Conservation (phyloP, 352 stramenopile genomes). For the Aphanomyces euteiches region DNA sequence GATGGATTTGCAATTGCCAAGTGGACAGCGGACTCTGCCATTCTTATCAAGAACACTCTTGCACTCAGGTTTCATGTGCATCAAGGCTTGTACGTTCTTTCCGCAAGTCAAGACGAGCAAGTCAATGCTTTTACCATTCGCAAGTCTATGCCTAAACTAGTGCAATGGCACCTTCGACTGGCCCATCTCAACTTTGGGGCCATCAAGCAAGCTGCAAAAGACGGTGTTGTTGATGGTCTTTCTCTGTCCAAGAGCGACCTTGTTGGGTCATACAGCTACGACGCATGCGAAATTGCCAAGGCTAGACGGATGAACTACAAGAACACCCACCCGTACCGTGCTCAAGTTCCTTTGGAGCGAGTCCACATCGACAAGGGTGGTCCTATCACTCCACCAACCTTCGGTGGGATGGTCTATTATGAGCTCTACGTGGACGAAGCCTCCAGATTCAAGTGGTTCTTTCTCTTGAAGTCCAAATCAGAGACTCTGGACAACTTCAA, state of each 20-base stretch:
- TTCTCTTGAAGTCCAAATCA: conserved; percentile 34
- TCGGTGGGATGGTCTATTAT: conserved; percentile 26
- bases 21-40: not conserved
- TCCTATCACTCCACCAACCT: conserved; percentile 29
- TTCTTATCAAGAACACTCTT: not conserved
- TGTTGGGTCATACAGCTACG: not conserved
- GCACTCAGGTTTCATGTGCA: not conserved
- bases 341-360: conserved; percentile 19
- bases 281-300: not conserved
- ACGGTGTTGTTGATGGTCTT: not conserved
- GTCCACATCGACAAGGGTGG: conserved; percentile 31
- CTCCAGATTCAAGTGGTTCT: conserved; percentile 28
- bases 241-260: conserved; percentile 8
- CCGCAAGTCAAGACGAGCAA: not conserved
- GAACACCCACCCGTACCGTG: conserved; percentile 28
- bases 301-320: not conserved
- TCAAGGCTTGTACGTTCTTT: not conserved
- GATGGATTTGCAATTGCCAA: not conserved
- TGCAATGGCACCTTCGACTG: conserved; percentile 10
- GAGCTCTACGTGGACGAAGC: conserved; percentile 35
- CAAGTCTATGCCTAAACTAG: not conserved
- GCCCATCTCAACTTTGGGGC: conserved; percentile 16
- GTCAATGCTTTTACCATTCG: not conserved
- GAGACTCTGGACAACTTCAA: conserved; percentile 30
- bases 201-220: conserved; percentile 10